Evolutionary conservation across 805 yeast genomes (phyloP).

Genomic region (Candida cerambycidarum): DNA sequence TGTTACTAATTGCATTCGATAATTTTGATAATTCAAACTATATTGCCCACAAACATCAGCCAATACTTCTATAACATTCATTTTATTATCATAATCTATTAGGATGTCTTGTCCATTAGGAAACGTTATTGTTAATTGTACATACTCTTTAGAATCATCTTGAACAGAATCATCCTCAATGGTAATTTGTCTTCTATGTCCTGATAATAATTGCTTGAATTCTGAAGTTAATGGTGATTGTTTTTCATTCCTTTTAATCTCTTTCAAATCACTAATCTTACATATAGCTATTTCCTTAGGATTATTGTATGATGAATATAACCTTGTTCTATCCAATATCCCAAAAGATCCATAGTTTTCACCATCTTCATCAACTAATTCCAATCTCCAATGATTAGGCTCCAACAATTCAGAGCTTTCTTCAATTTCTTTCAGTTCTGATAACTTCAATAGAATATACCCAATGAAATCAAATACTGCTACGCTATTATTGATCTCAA

Average conservation of each 20-base stretch:
- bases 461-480: conserved; percentile 43
- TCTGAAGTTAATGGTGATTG: conserved; percentile 56
- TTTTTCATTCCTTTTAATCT: conserved; percentile 46
- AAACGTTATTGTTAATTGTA: conserved; percentile 11
- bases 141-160: not conserved
- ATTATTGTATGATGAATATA: conserved; percentile 69
- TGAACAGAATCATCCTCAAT: not conserved
- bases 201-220: conserved; percentile 26
- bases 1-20: conserved; percentile 22
- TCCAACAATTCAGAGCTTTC: conserved; percentile 31
- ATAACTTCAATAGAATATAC: conserved; percentile 30
- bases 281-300: conserved; percentile 79
- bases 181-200: conserved; percentile 6
- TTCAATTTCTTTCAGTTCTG: conserved; percentile 14
- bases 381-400: conserved; percentile 73
- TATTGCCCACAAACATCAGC: conserved; percentile 28
- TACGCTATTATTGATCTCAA: conserved; percentile 27
- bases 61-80: conserved; percentile 25
- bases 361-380: conserved; percentile 89
- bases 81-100: conserved; percentile 8
- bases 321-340: conserved; percentile 67
- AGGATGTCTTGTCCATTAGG: conserved; percentile 7
- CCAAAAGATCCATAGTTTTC: conserved; percentile 94
- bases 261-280: conserved; percentile 47
- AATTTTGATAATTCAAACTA: conserved; percentile 27